These are phyloP conservation scores for Byssoonygena ceratinophila DNA, from an alignment of 2,329 filamentous ascomycete genomes.

Conservation along the genomic window DNA sequence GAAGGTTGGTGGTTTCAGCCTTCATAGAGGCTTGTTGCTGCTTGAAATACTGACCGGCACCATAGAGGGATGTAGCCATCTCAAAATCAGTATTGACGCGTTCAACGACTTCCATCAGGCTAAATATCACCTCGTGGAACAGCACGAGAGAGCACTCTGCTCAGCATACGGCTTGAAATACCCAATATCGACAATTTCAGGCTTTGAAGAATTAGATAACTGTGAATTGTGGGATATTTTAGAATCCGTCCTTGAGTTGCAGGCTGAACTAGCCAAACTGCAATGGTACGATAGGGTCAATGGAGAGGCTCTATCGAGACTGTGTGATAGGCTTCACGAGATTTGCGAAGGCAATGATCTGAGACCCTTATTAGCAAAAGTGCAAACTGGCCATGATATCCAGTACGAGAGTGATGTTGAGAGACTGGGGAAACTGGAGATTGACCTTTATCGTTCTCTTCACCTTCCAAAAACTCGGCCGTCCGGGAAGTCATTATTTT, in stretches of 20 bases:
- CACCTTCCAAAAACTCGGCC: neutral
- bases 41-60: neutral
- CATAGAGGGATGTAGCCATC: conserved; percentile 1
- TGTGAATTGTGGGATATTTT: neutral
- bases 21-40: neutral
- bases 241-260: conserved; percentile 10
- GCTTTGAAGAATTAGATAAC: neutral
- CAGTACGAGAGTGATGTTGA: conserved; percentile 3
- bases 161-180: neutral
- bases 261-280: conserved; percentile 14
- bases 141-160: conserved; percentile 5
- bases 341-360: neutral
- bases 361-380: neutral
- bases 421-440: neutral
- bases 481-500: neutral
- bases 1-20: conserved; percentile 11
- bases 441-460: neutral
- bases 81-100: neutral
- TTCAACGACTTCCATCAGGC: conserved; percentile 7
- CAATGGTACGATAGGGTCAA: conserved; percentile 19
- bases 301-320: conserved; percentile 16
- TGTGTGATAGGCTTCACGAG: conserved; percentile 8
- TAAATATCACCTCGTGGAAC: neutral
- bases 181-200: neutral
- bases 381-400: neutral